Percentiles rank a stretch among this genome's conserved stretches.
These are phyloP conservation scores for Nitzschia putrida DNA, from an alignment of 108 stramenopile species.

Conservation along the genomic window DNA sequence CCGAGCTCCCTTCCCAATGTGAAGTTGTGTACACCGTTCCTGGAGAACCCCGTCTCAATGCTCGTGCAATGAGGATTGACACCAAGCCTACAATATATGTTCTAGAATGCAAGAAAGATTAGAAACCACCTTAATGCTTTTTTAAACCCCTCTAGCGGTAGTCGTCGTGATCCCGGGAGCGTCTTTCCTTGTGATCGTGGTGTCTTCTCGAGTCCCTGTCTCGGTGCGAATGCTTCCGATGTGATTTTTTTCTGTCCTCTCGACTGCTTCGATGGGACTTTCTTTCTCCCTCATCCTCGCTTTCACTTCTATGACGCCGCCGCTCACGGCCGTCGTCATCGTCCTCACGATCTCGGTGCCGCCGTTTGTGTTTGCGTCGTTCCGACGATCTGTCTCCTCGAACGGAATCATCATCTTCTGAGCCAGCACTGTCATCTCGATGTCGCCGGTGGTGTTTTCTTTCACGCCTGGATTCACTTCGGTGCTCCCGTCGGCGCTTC, in stretches of 20 bases:
- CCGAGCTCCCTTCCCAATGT: slow-evolving; percentile 46
- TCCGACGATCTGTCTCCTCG: slow-evolving; percentile 3
- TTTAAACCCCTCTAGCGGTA: not conserved
- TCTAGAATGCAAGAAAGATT: slow-evolving; percentile 37
- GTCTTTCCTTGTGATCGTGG: not conserved
- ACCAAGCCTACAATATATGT: slow-evolving; percentile 68
- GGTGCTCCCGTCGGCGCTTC: not conserved
- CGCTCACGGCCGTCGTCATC: slow-evolving; percentile 12
- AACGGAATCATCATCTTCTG: not conserved
- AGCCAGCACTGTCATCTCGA: not conserved
- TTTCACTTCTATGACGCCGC: slow-evolving; percentile 3
- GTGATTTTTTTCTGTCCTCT: slow-evolving; percentile 2
- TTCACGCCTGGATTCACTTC: too few species aligned
- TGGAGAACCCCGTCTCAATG: slow-evolving; percentile 71
- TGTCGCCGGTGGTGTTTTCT: too few species aligned
- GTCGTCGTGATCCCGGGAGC: slow-evolving; percentile 3
- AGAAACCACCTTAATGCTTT: not conserved
- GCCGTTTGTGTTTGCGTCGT: not conserved
- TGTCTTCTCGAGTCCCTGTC: not conserved
- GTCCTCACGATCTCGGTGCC: not conserved
- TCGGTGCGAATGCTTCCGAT: too few species aligned
- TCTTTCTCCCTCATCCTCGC: slow-evolving; percentile 3
- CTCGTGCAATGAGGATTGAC: slow-evolving; percentile 42
- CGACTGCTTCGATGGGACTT: slow-evolving; percentile 13
- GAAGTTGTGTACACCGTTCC: slow-evolving; percentile 49